Percentiles rank a stretch among this genome's conserved stretches.
Conservation (phyloP, 2,329 filamentous ascomycete genomes). For the Botrytis fabae region DNA sequence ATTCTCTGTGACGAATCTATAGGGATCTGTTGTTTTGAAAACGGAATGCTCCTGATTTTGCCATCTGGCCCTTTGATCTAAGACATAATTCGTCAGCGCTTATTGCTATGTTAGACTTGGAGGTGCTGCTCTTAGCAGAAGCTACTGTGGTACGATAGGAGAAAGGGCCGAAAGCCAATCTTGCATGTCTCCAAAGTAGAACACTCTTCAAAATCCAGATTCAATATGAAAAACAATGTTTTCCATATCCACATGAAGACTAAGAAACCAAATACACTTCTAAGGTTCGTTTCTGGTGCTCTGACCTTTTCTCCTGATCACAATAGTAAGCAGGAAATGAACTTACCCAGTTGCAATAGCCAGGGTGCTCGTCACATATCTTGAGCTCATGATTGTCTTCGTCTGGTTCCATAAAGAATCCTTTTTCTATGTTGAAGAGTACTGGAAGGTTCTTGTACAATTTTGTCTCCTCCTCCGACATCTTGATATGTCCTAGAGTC, state of each 20-base stretch:
- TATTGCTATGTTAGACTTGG: background rate
- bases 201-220: background rate
- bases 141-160: background rate
- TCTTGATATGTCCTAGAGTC: conserved; percentile 53
- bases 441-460: conserved; percentile 51
- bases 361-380: conserved; percentile 57
- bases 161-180: background rate
- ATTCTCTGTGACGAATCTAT: conserved; percentile 49
- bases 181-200: background rate
- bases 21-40: conserved; percentile 45
- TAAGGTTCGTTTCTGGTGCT: background rate
- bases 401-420: conserved; percentile 53
- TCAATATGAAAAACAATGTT: too few relatives aligned
- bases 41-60: conserved; percentile 26
- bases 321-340: background rate
- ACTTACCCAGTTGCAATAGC: conserved; percentile 52
- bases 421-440: conserved; percentile 50
- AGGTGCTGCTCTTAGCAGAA: background rate
- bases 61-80: conserved; percentile 18
- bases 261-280: background rate
- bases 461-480: conserved; percentile 48
- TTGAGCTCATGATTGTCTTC: conserved; percentile 49
- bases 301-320: background rate
- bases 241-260: background rate
- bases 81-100: background rate